Percentiles rank a stretch among this genome's conserved stretches.
Conservation (phyloP, 176 grass and related monocot species). For the Puccinellia tenuiflora region DNA sequence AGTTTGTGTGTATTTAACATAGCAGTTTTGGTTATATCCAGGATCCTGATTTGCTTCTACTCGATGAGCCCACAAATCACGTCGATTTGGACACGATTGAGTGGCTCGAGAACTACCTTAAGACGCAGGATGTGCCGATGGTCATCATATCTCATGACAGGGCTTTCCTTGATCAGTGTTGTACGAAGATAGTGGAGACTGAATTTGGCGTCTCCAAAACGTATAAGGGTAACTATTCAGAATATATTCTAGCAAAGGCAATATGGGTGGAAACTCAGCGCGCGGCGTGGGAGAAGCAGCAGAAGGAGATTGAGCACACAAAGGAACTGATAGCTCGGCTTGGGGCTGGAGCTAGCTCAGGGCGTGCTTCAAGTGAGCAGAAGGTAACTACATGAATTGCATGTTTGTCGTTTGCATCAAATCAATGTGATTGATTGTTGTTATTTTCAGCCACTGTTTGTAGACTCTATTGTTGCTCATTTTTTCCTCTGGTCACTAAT, state of each 20-base stretch:
- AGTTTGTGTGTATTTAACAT: neutral
- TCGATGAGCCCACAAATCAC: conserved; percentile 97
- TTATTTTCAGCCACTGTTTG: neutral
- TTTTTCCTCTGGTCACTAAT: conserved; percentile 22
- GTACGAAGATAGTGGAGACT: conserved; percentile 90
- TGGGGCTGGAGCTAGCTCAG: conserved; percentile 83
- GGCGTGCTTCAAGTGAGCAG: conserved; percentile 91
- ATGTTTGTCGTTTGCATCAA: neutral
- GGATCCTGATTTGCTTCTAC: conserved; percentile 92
- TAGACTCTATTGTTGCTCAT: neutral
- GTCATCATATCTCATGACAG: conserved; percentile 98
- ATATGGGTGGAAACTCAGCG: conserved; percentile 65
- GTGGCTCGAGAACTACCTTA: conserved; percentile 90
- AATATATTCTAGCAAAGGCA: conserved; percentile 74
- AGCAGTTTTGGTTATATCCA: conserved; percentile 25
- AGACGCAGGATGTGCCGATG: conserved; percentile 85
- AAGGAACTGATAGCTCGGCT: conserved; percentile 93
- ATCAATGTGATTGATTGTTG: neutral
- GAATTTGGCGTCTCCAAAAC: conserved; percentile 92
- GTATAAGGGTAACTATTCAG: conserved; percentile 89
- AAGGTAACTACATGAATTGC: conserved; percentile 51
- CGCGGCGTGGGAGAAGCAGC: conserved; percentile 94
- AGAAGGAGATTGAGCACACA: conserved; percentile 93
- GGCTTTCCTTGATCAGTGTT: conserved; percentile 88
- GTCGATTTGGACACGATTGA: conserved; percentile 94